phyloP scores from a whole-genome alignment of 352 stramenopile genomes.

The Pythium angustatum region DNA sequence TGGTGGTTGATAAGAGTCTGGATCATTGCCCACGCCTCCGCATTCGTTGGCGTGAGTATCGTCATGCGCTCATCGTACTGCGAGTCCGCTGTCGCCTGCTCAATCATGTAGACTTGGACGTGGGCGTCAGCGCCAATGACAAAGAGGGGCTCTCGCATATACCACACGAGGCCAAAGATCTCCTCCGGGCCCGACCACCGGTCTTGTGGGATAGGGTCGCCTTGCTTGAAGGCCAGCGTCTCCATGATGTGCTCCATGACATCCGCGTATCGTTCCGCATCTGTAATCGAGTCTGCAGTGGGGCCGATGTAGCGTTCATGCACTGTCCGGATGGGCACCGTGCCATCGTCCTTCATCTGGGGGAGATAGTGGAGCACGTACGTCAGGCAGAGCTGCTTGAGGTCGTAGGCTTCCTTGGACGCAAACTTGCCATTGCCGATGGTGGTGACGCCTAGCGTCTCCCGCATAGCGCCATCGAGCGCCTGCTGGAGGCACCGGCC shows the following conservation, averaged over 20 bases:
- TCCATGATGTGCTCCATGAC: not conserved
- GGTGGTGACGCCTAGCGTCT: not conserved
- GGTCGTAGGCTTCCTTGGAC: not conserved
- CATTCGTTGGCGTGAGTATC: not conserved
- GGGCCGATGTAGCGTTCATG: not conserved
- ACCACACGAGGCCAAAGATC: slow-evolving; percentile 1
- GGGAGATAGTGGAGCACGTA: not conserved
- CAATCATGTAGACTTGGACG: slow-evolving; percentile 8
- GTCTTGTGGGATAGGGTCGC: not conserved
- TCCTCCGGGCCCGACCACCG: slow-evolving; percentile 1
- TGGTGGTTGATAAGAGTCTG: slow-evolving; percentile 2
- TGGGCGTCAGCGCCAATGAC: not conserved
- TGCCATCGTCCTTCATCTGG: not conserved
- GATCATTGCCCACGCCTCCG: slow-evolving; percentile 4
- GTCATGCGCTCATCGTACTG: not conserved
- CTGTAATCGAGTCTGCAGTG: not conserved
- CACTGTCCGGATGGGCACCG: not conserved
- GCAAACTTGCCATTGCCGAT: not conserved
- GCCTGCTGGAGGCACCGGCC: not conserved
- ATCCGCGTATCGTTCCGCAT: not conserved
- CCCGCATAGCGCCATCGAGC: not conserved
- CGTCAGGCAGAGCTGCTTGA: not conserved
- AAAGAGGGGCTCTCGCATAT: not conserved
- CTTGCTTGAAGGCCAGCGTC: not conserved
- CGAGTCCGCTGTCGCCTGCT: not conserved